A percentile compares a stretch with the other conserved stretches of the same genome.
Conservation (phyloP, 2,329 filamentous ascomycete genomes). For the Alternaria dauci region DNA sequence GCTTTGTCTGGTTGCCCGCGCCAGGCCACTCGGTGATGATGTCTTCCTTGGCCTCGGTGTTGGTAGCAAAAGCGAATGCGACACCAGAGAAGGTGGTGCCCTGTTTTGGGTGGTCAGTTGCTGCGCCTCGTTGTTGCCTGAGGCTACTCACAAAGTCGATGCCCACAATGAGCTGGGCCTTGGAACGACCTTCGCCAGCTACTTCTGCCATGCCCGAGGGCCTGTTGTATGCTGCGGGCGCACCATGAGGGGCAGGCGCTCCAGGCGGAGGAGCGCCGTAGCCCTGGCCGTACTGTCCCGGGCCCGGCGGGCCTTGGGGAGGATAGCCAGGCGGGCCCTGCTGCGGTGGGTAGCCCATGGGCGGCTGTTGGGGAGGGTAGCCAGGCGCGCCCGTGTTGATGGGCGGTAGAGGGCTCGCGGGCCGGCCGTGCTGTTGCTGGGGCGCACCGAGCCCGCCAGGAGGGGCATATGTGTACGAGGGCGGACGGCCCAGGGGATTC, state of each 20-base stretch:
- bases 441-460: slow-evolving; percentile 49
- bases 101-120: slow-evolving; percentile 56
- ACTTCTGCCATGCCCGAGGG: slow-evolving; percentile 67
- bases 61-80: slow-evolving; percentile 90
- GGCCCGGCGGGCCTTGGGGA: slow-evolving; percentile 45
- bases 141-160: slow-evolving; percentile 84
- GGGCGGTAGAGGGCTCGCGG: slow-evolving; percentile 63
- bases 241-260: slow-evolving; percentile 44
- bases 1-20: slow-evolving; percentile 95
- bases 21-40: slow-evolving; percentile 99
- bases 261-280: slow-evolving; percentile 39
- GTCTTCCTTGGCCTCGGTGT: slow-evolving; percentile 96
- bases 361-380: slow-evolving; percentile 53
- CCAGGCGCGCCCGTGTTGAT: slow-evolving; percentile 62
- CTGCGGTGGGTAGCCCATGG: slow-evolving; percentile 52
- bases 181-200: slow-evolving; percentile 86
- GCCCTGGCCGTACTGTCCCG: slow-evolving; percentile 37
- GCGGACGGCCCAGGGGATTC: slow-evolving; percentile 66
- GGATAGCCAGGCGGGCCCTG: slow-evolving; percentile 53
- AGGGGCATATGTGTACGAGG: slow-evolving; percentile 67
- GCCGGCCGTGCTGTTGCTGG: slow-evolving; percentile 54
- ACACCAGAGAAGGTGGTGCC: slow-evolving; percentile 98
- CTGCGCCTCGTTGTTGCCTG: slow-evolving; percentile 46
- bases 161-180: slow-evolving; percentile 96
- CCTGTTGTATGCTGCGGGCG: slow-evolving; percentile 43